Conservation (phyloP, 176 grass and related monocot species). For the Aegilops longissima region DNA sequence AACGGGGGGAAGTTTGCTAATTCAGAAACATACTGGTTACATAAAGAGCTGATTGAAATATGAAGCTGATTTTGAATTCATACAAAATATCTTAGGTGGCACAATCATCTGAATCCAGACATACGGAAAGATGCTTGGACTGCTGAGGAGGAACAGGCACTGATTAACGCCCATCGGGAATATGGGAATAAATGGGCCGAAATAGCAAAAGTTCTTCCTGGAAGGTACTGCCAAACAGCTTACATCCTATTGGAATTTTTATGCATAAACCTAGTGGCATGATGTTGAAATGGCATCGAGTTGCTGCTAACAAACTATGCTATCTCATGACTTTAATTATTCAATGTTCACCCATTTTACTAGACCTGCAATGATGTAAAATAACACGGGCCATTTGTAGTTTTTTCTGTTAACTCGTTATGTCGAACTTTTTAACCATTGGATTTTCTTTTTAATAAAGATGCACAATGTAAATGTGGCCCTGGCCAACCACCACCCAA, state of each 20-base stretch:
- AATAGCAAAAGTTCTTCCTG: slow-evolving; percentile 96
- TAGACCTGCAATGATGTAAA: slow-evolving; percentile 16
- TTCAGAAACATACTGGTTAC: not conserved
- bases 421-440: not conserved
- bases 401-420: not conserved
- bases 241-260: not conserved
- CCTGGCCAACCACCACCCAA: not conserved
- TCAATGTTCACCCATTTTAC: not conserved
- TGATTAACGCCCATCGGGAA: slow-evolving; percentile 75
- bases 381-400: not conserved
- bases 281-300: not conserved
- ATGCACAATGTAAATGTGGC: not conserved
- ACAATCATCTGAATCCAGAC: slow-evolving; percentile 97
- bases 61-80: slow-evolving; percentile 14
- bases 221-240: slow-evolving; percentile 59
- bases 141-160: slow-evolving; percentile 66
- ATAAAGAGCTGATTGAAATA: not conserved
- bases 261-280: not conserved
- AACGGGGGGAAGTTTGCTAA: not conserved
- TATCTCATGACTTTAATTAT: slow-evolving; percentile 3
- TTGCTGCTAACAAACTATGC: not conserved
- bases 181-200: slow-evolving; percentile 99
- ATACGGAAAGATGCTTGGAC: slow-evolving; percentile 99
- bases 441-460: not conserved
- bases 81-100: slow-evolving; percentile 67